Evolutionary conservation across 495 filamentous ascomycete genomes (phyloP).

Genomic region (Bombardia bombarda): DNA sequence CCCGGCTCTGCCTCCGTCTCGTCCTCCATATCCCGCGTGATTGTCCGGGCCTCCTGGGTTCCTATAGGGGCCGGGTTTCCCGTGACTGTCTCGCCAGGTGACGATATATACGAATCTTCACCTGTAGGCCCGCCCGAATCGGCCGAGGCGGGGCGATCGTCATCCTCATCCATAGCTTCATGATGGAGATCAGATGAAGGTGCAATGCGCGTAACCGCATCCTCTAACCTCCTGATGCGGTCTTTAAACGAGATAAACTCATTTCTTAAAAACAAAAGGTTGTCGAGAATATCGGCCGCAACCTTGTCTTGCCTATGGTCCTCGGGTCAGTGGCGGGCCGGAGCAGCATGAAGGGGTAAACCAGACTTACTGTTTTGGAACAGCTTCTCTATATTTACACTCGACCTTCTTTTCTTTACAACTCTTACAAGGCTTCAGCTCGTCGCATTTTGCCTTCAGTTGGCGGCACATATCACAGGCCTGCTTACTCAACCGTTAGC

Average conservation of each 20-base stretch:
- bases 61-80: slow-evolving; percentile 10
- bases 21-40: slow-evolving; percentile 31
- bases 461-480: slow-evolving; percentile 61
- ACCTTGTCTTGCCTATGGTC: slow-evolving; percentile 44
- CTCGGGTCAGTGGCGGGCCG: slow-evolving; percentile 8
- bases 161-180: slow-evolving; percentile 11
- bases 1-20: slow-evolving; percentile 38
- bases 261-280: slow-evolving; percentile 21
- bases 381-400: slow-evolving; percentile 59
- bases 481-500: slow-evolving; percentile 32
- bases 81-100: slow-evolving; percentile 11
- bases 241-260: slow-evolving; percentile 23
- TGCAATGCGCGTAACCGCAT: slow-evolving; percentile 9
- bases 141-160: slow-evolving; percentile 16
- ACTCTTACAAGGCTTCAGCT: slow-evolving; percentile 52
- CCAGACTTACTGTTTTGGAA: slow-evolving; percentile 54
- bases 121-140: slow-evolving; percentile 9
- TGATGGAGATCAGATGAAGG: slow-evolving; percentile 7
- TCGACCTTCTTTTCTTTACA: slow-evolving; percentile 49
- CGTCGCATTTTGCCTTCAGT: slow-evolving; percentile 67
- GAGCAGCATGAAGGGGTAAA: not conserved
- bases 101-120: slow-evolving; percentile 15
- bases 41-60: slow-evolving; percentile 20
- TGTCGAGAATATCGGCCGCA: slow-evolving; percentile 41
- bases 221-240: slow-evolving; percentile 20